These are phyloP conservation scores for Clarkia xantiana DNA, from an alignment of 345 rosid species.

Conservation along the genomic window DNA sequence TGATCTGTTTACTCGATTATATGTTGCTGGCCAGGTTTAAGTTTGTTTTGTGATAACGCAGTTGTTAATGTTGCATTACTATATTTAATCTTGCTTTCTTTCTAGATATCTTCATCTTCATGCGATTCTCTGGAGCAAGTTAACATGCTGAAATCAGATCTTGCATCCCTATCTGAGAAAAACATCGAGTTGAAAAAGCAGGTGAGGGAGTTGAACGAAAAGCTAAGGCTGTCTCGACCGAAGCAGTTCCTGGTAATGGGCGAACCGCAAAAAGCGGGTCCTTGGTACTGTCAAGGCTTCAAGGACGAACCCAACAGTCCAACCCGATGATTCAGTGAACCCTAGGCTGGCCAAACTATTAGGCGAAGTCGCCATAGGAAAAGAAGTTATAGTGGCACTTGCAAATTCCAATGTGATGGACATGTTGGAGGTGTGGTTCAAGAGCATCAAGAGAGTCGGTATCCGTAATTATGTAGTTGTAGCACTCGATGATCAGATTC, in stretches of 20 bases:
- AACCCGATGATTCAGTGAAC: conserved; percentile 62
- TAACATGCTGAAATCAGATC: conserved; percentile 54
- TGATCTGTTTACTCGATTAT: no score
- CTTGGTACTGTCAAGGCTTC: conserved; percentile 82
- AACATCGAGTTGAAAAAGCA: conserved; percentile 48
- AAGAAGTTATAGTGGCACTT: conserved; percentile 78
- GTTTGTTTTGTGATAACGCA: no score
- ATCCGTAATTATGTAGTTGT: conserved; percentile 67
- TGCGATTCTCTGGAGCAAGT: conserved; percentile 61
- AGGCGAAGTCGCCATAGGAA: conserved; percentile 40
- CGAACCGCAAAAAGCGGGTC: conserved; percentile 67
- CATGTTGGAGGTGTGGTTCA: conserved; percentile 72
- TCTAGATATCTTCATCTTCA: conserved; percentile 30
- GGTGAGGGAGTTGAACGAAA: conserved; percentile 43
- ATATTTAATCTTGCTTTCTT: no score
- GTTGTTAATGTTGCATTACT: no score
- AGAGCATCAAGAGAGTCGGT: conserved; percentile 63
- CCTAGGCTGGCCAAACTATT: conserved; percentile 64
- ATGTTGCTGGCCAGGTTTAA: no score
- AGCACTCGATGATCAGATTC: conserved; percentile 62
- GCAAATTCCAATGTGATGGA: conserved; percentile 74
- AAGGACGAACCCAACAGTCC: conserved; percentile 55
- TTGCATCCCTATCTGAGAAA: conserved; percentile 50
- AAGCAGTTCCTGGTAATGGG: conserved; percentile 71
- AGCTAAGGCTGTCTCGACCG: conserved; percentile 43